These are phyloP conservation scores for Aureoboletus auriporus DNA, from an alignment of 768 basidiomycete species.

Conservation along the genomic window DNA sequence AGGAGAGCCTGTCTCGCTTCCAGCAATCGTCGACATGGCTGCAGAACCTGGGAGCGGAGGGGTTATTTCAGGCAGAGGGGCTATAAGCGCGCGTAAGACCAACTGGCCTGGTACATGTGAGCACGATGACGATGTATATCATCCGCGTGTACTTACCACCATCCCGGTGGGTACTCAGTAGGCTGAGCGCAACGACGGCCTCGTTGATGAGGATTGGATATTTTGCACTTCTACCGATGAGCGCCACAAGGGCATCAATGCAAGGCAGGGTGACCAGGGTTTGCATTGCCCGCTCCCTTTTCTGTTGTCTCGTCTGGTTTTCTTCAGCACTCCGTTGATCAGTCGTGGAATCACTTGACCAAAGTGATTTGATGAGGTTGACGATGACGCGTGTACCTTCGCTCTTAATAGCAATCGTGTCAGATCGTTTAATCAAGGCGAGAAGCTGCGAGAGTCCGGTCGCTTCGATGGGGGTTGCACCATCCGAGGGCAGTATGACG, in stretches of 20 bases:
- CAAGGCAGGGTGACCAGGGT: constrained; percentile 50
- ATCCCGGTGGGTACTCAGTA: constrained; percentile 61
- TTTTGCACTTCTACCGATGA: constrained; percentile 72
- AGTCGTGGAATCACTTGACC: constrained; percentile 45
- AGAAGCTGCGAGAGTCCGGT: constrained; percentile 68
- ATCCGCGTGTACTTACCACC: constrained; percentile 49
- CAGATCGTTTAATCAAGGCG: constrained; percentile 70
- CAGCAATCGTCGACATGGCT: constrained; percentile 36
- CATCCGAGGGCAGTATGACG: constrained; percentile 47
- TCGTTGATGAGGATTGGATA: constrained; percentile 89
- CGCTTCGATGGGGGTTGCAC: constrained; percentile 21
- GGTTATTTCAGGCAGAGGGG: constrained; percentile 43
- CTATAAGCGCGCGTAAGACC: constrained; percentile 57
- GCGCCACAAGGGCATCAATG: constrained; percentile 58
- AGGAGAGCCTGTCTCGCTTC: constrained; percentile 46
- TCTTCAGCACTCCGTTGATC: constrained; percentile 30
- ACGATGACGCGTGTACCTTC: constrained; percentile 89
- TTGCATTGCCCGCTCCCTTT: constrained; percentile 51
- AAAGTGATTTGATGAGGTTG: constrained; percentile 78
- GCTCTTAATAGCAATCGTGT: constrained; percentile 78
- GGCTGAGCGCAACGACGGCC: constrained; percentile 75
- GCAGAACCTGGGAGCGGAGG: constrained; percentile 29
- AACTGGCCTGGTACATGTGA: constrained; percentile 45
- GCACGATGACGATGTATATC: neutral
- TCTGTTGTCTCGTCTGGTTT: constrained; percentile 41